Evolutionary conservation across 371 early-diverging fungal genomes (phyloP), one percentile per base, ranked within the genome.

Genomic region (Mycotypha africana): DNA sequence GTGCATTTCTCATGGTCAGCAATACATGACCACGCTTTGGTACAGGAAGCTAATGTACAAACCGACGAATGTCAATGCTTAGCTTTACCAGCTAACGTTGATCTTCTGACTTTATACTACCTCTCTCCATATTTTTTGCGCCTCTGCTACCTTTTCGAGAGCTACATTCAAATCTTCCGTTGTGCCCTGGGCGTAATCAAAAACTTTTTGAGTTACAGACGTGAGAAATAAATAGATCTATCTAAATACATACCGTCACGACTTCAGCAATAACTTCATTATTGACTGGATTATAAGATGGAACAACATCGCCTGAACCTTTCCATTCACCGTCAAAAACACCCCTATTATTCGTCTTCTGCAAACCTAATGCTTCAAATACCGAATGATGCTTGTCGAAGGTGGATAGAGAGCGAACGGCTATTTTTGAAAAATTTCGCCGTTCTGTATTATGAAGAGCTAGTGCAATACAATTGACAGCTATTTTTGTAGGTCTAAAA

Each of bases 1-100:
- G 75, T 14, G 89, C 89, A 47, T 90, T 84, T 44, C 96, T 82
- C 85, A 97, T 96, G 46, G 93, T 89, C 19, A 95, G 78, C 26
- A 96, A 81, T 32, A 97, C 86, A 53, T 95, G 93, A 17, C 97
- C 97, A 32, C 96, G 84, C 54, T 84, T 75, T 16, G 97, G 96
- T 17, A 89, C 88, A n/a, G 96, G 93, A 41, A 86, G 74, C 74
- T 79, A 49, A 8, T n/a, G 8, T n/a, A n/a, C n/a, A n/a, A n/a
- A n/a, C n/a, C n/a, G n/a, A n/a, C n/a, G n/a, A n/a, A n/a, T n/a
- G n/a, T n/a, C n/a, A n/a, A n/a, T n/a, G n/a, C n/a, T n/a, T n/a
- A n/a, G n/a, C n/a, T n/a, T n/a, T n/a, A n/a, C n/a, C n/a, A n/a
- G n/a, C n/a, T n/a, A n/a, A n/a, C n/a, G n/a, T n/a, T n/a, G n/a